Evolutionary conservation across 2,329 filamentous ascomycete species (phyloP).

Genomic region (Penicillium sclerotiorum): DNA sequence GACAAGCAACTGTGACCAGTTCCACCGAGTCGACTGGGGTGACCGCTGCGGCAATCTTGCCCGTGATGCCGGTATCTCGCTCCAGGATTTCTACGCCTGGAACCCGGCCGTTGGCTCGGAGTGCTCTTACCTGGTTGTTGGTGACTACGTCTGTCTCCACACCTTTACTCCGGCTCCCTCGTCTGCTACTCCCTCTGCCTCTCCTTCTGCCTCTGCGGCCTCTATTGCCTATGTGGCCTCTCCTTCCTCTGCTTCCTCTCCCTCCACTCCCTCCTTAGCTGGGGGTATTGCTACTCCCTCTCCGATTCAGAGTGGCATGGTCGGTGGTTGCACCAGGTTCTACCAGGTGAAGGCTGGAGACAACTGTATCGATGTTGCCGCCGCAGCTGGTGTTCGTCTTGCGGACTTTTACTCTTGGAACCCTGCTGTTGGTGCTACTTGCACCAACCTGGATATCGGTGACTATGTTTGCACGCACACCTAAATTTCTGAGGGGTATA

Average conservation of each 20-base stretch:
- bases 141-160: conserved; percentile 1
- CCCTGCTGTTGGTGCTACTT: neutral
- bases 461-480: neutral
- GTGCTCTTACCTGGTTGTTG: conserved; percentile 1
- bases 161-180: neutral
- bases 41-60: too few species aligned
- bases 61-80: too few species aligned
- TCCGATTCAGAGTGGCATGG: conserved; percentile 1
- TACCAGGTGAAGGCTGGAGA: conserved; percentile 3
- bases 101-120: too few species aligned
- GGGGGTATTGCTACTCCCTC: neutral
- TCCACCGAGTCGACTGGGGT: too few species aligned
- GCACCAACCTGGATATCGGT: neutral
- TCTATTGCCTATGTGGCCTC: too few species aligned
- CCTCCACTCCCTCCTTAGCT: too few species aligned
- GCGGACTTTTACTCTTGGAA: conserved; percentile 5
- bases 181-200: neutral
- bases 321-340: neutral
- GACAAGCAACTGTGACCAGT: too few species aligned
- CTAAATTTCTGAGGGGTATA: too few species aligned
- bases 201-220: too few species aligned
- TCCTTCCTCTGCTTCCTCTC: too few species aligned
- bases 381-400: neutral
- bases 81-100: too few species aligned
- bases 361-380: conserved; percentile 1